Evolutionary conservation across 2,329 filamentous ascomycete species (phyloP), one percentile per base, ranked within the genome.

Genomic region (Paracamarosporium sp.): DNA sequence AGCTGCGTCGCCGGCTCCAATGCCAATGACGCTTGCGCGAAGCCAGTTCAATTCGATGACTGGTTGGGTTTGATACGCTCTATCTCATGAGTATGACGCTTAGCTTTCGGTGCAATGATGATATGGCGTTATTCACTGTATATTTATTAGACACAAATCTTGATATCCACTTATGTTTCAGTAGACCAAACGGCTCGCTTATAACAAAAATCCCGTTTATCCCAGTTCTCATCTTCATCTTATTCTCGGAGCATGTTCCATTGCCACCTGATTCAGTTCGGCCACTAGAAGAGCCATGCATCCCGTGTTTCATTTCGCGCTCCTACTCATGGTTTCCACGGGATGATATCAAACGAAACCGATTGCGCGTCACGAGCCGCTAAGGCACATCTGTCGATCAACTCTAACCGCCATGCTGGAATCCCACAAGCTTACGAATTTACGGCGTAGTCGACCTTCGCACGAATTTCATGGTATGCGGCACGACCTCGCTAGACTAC

Each of bases 151-250:
- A 38, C 17, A 13, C 15, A 11, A 15, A 40, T 24, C 4, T 40
- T 50, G 47, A 50, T 50, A 50, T 50, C 47, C 47, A 50, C 33
- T 40, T 50, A 8, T n/a, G 24, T 20, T 17, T 40, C 12, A 17
- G 9, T 15, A 13, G 33, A n/a, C 28, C 28, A 24, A 2, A 47
- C 8, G 35, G 30, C 15, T 22, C 9, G 15, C 24, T 30, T 40
- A 17, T n/a, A 47, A 33, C 3, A 24, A 6, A 24, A 35, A 12
- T 31, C 25, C 22, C 4, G 15, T 27, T 9, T n/a, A n/a, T n/a
- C n/a, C n/a, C n/a, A n/a, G n/a, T n/a, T n/a, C n/a, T n/a, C n/a
- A n/a, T n/a, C n/a, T n/a, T n/a, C n/a, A n/a, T n/a, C n/a, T n/a
- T n/a, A n/a, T n/a, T n/a, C n/a, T n/a, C n/a, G n/a, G n/a, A n/a